Base-by-base conservation (phyloP, 2,329 filamentous ascomycete species). In the Monascus ruber region DNA sequence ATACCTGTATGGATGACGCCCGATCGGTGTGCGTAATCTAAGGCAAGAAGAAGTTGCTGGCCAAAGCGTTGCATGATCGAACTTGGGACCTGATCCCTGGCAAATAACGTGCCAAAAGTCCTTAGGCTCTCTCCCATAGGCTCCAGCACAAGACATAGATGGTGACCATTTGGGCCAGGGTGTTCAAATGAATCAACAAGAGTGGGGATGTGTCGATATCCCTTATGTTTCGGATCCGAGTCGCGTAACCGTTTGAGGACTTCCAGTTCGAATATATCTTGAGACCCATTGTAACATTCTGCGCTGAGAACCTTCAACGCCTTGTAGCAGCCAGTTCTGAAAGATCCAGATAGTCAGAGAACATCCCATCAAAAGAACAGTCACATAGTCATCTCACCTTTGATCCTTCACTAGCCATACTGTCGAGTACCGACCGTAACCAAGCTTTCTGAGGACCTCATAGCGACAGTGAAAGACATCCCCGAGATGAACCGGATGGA, bases 71-170 rank as follows among this genome's bases (percentile, higher is more conserved):
- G 40, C 44, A 54, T 46, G 24, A 57, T 26, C 5, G 6, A 10
- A 31, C 34, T 47, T 8, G 53, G 47, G 9, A 56, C 35, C 41
- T 47, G 47, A 24, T 24, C 5, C 8, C 28, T 26, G 24, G 37
- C 25, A 26, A 48, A 51, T 26, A 45, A 42, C 8, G 33, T 26
- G 24, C 35, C 8, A 29, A 51, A 51, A 9, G 24, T 35, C 6
- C 8, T 28, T 8, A 57, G 31, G 5, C 33, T 42, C 34, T 54
- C 52, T 26, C 46, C 53, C 42, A 54, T 53, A 2, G 45, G 46
- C 34, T 49, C 46, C 25, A 55, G 37, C 1, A 55, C 46, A 6
- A 54, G 45, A 37, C 52, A 54, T n/a, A 48, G 41, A 28, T 55
- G 51, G 8, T 6, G 44, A 9, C 52, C 50, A 36, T 50, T 49